These are phyloP conservation scores for Parasarocladium wereldwijsianum DNA, from an alignment of 2,329 filamentous ascomycete species.

Conservation along the genomic window DNA sequence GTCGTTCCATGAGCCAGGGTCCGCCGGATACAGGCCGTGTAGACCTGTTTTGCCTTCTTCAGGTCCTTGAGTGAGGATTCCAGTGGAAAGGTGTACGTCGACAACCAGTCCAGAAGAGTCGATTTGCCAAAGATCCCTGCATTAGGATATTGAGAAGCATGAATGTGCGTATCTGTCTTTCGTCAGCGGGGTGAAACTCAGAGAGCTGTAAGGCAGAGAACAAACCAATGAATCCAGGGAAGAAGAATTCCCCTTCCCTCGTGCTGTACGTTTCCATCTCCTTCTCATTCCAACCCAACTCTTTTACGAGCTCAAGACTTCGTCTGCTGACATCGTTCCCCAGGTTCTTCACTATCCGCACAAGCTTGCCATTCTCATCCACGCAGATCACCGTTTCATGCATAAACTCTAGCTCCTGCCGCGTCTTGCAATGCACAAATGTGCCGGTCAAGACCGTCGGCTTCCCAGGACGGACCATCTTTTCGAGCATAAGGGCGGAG, in stretches of 20 bases:
- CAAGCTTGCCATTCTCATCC: constrained; percentile 33
- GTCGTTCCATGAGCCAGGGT: constrained; percentile 87
- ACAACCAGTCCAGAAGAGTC: constrained; percentile 84
- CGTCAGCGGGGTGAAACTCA: constrained; percentile 6
- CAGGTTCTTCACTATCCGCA: constrained; percentile 25
- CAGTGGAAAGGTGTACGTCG: constrained; percentile 88
- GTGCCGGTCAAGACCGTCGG: constrained; percentile 38
- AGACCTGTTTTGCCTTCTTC: constrained; percentile 52
- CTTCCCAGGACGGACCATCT: too few relatives aligned
- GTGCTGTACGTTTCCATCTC: constrained; percentile 22
- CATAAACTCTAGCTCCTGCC: constrained; percentile 33
- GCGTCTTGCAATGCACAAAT: constrained; percentile 37
- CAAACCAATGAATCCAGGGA: constrained; percentile 67
- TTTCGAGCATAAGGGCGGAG: too few relatives aligned
- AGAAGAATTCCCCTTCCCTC: constrained; percentile 54
- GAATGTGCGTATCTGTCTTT: constrained; percentile 73
- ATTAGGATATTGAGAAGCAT: constrained; percentile 92
- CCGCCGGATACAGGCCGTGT: constrained; percentile 61
- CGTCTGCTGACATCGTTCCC: constrained; percentile 5
- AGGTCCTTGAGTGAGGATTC: constrained; percentile 60
- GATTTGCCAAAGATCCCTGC: constrained; percentile 85
- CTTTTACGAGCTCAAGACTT: constrained; percentile 9
- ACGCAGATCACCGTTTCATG: constrained; percentile 36
- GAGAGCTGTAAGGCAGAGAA: constrained; percentile 3
- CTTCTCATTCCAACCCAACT: constrained; percentile 26